Base-by-base conservation (phyloP, 1,284 basidiomycete genomes). In the Papiliotrema nemorosa region DNA sequence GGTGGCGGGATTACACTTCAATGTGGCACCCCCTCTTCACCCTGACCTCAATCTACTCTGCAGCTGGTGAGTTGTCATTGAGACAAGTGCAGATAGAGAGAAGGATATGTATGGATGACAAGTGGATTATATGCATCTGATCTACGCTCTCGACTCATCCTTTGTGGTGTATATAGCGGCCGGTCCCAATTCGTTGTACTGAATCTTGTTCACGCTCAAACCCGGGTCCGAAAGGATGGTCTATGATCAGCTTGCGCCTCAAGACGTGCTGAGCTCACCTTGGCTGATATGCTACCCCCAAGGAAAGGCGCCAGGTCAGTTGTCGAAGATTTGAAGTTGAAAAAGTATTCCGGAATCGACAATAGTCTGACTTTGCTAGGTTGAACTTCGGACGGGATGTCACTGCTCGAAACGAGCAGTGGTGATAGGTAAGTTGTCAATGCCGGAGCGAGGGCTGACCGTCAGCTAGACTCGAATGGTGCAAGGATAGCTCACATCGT, bases 261-360 rank as follows among this genome's bases (percentile, higher is more conserved):
- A n/a, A n/a, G n/a, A n/a, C n/a, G n/a, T n/a, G n/a, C n/a, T n/a
- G n/a, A n/a, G n/a, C 79, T 55, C 53, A 88, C 89, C 79, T 92
- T 93, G 20, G 88, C 88, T 25, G 87, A 82, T 63, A 94, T 88
- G 56, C 84, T 86, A n/a, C 84, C 81, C 2, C 91, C 91, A 42
- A 94, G 75, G 78, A 92, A 96, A 7, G 86, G 85, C 2, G 89
- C 87, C 21, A 88, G 77, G 1, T 88, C 86, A 41, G 88, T 86
- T 0, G 88, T 87, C 38, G 84, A 84, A 44, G 91, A 87, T 56
- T 88, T 82, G 69, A 88, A 96, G 69, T 94, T 90, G 9, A 87
- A 85, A 71, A 92, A 94, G 73, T 94, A 94, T 24, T 94, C 90
- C 13, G 91, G 91, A n/a, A 93, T 82, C 39, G 77, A 81, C 45